Evolutionary conservation across 176 grass and related monocot genomes (phyloP).

Genomic region (Musa schizocarpa): DNA sequence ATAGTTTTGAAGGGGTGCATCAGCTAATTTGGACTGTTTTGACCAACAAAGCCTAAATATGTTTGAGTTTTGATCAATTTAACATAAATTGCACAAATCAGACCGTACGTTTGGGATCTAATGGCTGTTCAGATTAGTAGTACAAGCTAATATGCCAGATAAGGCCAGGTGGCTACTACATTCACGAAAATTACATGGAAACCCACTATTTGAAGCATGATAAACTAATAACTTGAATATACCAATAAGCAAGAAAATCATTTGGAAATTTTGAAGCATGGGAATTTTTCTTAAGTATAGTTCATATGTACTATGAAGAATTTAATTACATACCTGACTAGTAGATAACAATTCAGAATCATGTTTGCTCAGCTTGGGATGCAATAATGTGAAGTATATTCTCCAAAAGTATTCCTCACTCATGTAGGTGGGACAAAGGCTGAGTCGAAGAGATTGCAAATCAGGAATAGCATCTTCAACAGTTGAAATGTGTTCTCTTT

Average conservation of each 20-base stretch:
- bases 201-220: no score
- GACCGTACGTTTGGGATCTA: no score
- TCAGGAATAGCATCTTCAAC: conserved; percentile 58
- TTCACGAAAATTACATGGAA: no score
- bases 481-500: conserved; percentile 53
- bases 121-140: no score
- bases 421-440: conserved; percentile 68
- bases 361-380: conserved; percentile 60
- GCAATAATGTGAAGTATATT: conserved; percentile 78
- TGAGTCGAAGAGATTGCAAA: conserved; percentile 46
- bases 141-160: no score
- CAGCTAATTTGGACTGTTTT: no score
- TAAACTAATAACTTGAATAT: no score
- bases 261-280: neutral
- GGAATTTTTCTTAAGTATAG: neutral
- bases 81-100: no score
- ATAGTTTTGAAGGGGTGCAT: no score
- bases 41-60: no score
- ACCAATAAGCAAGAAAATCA: neutral
- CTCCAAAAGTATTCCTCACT: conserved; percentile 68
- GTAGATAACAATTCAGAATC: conserved; percentile 37
- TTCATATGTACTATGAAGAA: neutral
- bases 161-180: no score
- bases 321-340: conserved; percentile 4
- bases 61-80: no score